Conservation (phyloP, 306 rosid species). For the Prunus mira region DNA sequence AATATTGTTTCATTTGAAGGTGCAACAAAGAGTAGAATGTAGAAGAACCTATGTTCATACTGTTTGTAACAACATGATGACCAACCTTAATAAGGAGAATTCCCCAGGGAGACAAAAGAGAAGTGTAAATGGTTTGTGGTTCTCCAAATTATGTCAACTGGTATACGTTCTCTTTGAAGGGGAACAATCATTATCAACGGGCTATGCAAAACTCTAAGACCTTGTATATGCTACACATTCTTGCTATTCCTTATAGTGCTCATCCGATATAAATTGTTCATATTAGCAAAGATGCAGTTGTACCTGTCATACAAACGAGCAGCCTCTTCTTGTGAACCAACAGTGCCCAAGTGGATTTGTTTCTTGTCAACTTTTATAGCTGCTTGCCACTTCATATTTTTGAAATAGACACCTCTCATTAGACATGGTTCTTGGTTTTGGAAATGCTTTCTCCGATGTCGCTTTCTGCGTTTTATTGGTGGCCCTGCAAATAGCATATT, state of each 20-base stretch:
- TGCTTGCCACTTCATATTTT: conserved; percentile 98
- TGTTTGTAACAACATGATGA: not conserved
- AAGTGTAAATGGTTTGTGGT: not conserved
- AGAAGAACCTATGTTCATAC: too few relatives aligned
- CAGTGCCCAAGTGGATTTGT: conserved; percentile 94
- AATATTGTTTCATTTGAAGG: not conserved
- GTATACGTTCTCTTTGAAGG: not conserved
- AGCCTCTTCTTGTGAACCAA: conserved; percentile 94
- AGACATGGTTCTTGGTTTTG: conserved; percentile 71
- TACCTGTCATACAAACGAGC: conserved; percentile 90
- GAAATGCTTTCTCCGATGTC: conserved; percentile 71
- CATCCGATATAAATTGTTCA: not conserved
- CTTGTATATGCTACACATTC: not conserved
- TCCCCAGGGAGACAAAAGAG: not conserved
- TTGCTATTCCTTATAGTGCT: conserved; percentile 2
- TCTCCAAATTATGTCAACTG: not conserved
- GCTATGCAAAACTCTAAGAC: not conserved
- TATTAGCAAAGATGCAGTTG: not conserved
- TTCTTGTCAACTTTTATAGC: conserved; percentile 96
- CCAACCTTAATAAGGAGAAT: not conserved
- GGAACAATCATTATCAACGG: not conserved
- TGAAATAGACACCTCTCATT: conserved; percentile 93
- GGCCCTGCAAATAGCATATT: conserved; percentile 46
- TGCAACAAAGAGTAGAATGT: not conserved
- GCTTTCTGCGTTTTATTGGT: conserved; percentile 82